Evolutionary conservation across 2,329 filamentous ascomycete species (phyloP).

Genomic region (Emydomyces testavorans): DNA sequence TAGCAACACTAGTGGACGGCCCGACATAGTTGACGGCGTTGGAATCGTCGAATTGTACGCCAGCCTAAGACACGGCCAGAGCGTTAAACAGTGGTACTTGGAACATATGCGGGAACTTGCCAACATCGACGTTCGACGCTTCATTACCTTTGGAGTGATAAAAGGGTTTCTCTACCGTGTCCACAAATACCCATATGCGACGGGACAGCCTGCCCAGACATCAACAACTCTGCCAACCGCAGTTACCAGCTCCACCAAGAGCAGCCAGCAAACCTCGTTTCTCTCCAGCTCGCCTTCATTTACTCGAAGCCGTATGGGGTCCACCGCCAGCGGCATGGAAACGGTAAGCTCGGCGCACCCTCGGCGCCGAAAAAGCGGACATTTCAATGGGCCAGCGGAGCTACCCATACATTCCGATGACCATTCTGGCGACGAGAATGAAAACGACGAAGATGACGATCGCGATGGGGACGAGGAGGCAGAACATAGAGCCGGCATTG

Average conservation of each 20-base stretch:
- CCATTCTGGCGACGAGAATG: constrained; percentile 6
- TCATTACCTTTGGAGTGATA: constrained; percentile 92
- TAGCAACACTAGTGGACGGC: not conserved
- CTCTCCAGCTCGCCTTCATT: constrained; percentile 13
- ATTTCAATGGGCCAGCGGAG: not conserved
- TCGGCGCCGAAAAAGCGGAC: constrained; percentile 1
- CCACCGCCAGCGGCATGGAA: constrained; percentile 10
- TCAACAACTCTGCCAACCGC: constrained; percentile 16
- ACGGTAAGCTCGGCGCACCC: not conserved
- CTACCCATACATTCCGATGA: not conserved
- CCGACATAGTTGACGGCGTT: constrained; percentile 31
- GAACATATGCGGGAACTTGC: constrained; percentile 59
- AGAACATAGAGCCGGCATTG: constrained; percentile 21
- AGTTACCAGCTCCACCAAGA: constrained; percentile 9
- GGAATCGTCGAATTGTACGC: constrained; percentile 70
- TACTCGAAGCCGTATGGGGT: constrained; percentile 10
- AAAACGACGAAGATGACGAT: constrained; percentile 8
- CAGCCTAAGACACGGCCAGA: constrained; percentile 68
- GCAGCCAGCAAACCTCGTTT: constrained; percentile 3
- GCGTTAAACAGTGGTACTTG: constrained; percentile 77
- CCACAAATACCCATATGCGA: constrained; percentile 69
- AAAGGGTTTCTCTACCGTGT: constrained; percentile 89
- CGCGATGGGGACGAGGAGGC: constrained; percentile 12
- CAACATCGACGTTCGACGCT: constrained; percentile 74
- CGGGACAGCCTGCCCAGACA: constrained; percentile 25